A percentile compares a stretch with the other conserved stretches of the same genome.
phyloP scores from a whole-genome alignment of 306 rosid species.

The Glycyrrhiza uralensis region DNA sequence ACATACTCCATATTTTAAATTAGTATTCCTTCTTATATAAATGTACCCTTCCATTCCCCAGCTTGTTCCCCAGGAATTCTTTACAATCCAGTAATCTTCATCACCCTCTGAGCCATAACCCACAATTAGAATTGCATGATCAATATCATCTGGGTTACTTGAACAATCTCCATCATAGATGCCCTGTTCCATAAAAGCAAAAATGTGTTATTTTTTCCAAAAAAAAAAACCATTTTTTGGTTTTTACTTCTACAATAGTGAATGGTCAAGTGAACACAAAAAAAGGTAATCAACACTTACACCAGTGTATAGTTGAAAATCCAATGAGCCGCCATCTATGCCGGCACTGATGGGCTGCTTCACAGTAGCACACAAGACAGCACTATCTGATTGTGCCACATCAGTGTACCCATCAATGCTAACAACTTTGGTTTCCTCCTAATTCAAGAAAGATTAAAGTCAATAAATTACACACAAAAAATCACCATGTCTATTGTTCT shows the following conservation, averaged over 20 bases:
- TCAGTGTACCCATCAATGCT: conserved; percentile 58
- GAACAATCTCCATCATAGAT: conserved; percentile 83
- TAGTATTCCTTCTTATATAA: conserved; percentile 57
- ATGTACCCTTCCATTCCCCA: conserved; percentile 78
- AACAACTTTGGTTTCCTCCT: conserved; percentile 64
- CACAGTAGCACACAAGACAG: conserved; percentile 51
- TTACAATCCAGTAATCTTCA: conserved; percentile 81
- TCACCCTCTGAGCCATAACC: conserved; percentile 69
- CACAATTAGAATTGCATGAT: conserved; percentile 68
- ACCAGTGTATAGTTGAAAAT: conserved; percentile 69
- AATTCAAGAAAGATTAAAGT: background rate
- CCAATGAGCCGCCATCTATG: conserved; percentile 61
- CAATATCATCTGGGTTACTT: conserved; percentile 58
- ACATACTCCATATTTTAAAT: conserved; percentile 60
- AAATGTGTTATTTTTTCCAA: background rate
- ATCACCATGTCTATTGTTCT: background rate
- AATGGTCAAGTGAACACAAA: background rate
- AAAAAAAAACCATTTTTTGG: background rate
- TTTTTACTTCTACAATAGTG: background rate
- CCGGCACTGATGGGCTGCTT: conserved; percentile 74
- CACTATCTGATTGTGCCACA: conserved; percentile 55
- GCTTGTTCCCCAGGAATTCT: conserved; percentile 80
- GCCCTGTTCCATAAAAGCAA: conserved; percentile 45
- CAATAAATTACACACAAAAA: background rate
- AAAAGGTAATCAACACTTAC: conserved; percentile 38